A percentile compares a stretch with the other conserved stretches of the same genome.
These are phyloP conservation scores for Nicotiana knightiana DNA, from an alignment of 257 asterid genomes.

Conservation along the genomic window DNA sequence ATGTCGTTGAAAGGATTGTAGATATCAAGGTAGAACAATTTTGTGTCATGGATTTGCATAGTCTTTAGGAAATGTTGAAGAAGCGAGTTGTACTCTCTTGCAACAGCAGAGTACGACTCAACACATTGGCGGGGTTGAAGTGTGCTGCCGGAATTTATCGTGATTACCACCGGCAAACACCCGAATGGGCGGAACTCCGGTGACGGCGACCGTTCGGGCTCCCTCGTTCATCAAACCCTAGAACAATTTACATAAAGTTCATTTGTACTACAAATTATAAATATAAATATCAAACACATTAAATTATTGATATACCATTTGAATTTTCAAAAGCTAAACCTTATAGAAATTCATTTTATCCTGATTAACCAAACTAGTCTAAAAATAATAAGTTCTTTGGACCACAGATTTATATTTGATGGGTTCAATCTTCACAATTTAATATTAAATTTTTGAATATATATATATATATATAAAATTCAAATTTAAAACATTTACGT, in stretches of 20 bases:
- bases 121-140: constrained; percentile 41
- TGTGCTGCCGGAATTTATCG: constrained; percentile 22
- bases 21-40: constrained; percentile 30
- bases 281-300: background rate
- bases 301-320: background rate
- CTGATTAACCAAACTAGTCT: too few relatives aligned
- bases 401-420: too few relatives aligned
- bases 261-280: background rate
- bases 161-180: constrained; percentile 60
- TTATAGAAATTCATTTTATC: background rate
- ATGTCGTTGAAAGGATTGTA: constrained; percentile 42
- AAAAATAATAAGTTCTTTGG: too few relatives aligned
- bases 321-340: background rate
- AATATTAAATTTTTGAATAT: too few relatives aligned
- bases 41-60: constrained; percentile 5
- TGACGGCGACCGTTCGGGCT: constrained; percentile 37
- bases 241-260: background rate
- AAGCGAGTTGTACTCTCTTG: constrained; percentile 43
- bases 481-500: background rate
- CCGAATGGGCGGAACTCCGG: constrained; percentile 79
- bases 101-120: constrained; percentile 30
- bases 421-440: too few relatives aligned
- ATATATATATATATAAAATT: background rate
- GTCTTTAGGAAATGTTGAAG: constrained; percentile 30
- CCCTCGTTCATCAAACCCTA: constrained; percentile 51